Evolutionary conservation across 306 rosid species (phyloP), one percentile per base, ranked within the genome.

Genomic region (Carpinus fangiana): DNA sequence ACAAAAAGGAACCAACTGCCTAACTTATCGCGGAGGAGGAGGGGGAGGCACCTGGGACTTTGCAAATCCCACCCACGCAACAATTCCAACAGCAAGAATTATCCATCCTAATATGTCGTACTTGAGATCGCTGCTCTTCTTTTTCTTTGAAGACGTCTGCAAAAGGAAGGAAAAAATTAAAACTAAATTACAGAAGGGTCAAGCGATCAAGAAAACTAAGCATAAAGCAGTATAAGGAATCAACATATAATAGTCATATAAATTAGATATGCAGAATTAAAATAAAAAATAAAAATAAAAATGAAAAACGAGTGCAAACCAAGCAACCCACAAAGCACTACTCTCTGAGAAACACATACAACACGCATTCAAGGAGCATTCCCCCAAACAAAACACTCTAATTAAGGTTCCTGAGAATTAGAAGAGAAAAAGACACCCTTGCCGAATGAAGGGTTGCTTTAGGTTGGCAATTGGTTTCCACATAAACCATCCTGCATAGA

Each of bases 71-170:
- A 85, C 88, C 93, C 93, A 89, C 38, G 91, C 84, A 75, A 89
- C 91, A 82, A 89, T 85, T 69, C 87, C 89, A 75, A 87, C 91
- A 70, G 88, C 89, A 72, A 89, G 88, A 82, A 89, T 81, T 72
- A 85, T 12, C 93, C 93, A 85, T 80, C 93, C 93, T 73, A 81
- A 72, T 81, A 89, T 83, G 87, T 87, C 93, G 69, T 85, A 87
- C 68, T 77, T 85, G 64, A 85, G 81, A 85, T 85, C 88, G 72
- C 78, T 85, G 86, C 85, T 80, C 75, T 79, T 85, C 88, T 77
- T 89, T 73, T 87, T 87, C 92, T 88, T 83, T 41, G 75, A 80
- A 77, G 18, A 47, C 1, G 71, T 75, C 82, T 80, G 87, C 53
- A 78, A 80, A 21, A 53, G 21, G 12, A 10, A 12, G 51, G 51